phyloP scores from a whole-genome alignment of 305 asterid species.

The Fraxinus dipetala region DNA sequence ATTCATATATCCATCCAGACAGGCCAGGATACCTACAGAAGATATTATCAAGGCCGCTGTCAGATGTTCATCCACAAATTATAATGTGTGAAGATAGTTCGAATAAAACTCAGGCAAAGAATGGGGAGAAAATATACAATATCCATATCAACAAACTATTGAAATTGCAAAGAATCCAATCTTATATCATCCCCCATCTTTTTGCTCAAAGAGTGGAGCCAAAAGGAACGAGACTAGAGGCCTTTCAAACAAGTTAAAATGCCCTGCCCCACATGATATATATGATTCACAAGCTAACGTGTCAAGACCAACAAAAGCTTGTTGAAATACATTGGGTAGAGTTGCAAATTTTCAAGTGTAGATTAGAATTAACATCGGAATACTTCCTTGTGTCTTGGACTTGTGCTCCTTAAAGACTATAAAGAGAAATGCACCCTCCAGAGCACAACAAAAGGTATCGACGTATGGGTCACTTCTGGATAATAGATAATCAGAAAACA shows the following conservation, averaged over 20 bases:
- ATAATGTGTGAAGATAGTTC: background rate
- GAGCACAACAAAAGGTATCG: background rate
- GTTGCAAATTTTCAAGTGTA: background rate
- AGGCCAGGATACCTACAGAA: constrained; percentile 79
- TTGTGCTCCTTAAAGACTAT: background rate
- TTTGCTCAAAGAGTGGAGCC: background rate
- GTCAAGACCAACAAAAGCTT: background rate
- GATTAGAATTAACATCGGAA: background rate
- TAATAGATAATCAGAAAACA: background rate
- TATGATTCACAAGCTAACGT: background rate
- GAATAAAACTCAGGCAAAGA: background rate
- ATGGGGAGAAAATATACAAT: background rate
- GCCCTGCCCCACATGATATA: background rate
- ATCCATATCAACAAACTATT: background rate
- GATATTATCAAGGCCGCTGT: background rate
- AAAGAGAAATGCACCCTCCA: background rate
- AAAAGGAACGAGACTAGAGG: background rate
- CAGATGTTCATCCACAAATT: background rate
- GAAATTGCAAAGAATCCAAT: background rate
- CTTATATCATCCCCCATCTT: background rate
- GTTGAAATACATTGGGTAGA: background rate
- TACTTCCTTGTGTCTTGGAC: background rate
- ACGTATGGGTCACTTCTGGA: background rate
- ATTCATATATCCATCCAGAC: constrained; percentile 98
- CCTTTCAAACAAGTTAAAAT: background rate